These are phyloP conservation scores for Medicago lupulina DNA, from an alignment of 306 rosid species.

Conservation along the genomic window DNA sequence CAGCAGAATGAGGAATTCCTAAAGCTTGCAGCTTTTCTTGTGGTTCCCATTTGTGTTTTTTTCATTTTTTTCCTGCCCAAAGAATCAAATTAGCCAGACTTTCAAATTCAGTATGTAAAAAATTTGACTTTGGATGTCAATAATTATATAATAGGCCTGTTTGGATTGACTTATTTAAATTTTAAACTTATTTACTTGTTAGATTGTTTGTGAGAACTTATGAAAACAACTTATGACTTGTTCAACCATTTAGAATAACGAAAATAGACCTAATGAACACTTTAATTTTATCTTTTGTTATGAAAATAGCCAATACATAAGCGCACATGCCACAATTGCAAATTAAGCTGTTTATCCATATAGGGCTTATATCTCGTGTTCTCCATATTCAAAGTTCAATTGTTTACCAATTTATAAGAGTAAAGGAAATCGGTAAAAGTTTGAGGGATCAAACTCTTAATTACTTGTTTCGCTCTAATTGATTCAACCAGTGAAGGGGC, in stretches of 20 bases:
- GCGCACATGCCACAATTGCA: no score
- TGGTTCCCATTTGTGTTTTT: slow-evolving; percentile 73
- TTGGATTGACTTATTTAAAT: no score
- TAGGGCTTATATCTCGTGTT: background rate
- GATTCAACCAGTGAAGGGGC: background rate
- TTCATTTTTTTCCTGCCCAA: slow-evolving; percentile 53
- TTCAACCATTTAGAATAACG: no score
- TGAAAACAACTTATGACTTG: no score
- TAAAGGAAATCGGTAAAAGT: background rate
- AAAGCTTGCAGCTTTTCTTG: slow-evolving; percentile 71
- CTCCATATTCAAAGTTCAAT: background rate
- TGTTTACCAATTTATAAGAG: background rate
- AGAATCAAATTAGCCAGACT: slow-evolving; percentile 42
- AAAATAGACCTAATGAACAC: no score
- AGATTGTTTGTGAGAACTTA: no score
- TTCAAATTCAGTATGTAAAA: slow-evolving; percentile 14
- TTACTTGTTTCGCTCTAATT: background rate
- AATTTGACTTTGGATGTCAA: slow-evolving; percentile 19
- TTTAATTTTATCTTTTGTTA: no score
- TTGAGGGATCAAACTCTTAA: background rate
- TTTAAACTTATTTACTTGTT: no score
- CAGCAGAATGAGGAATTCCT: slow-evolving; percentile 66
- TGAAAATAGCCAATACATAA: no score
- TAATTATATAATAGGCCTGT: background rate
- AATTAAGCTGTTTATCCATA: no score